These are phyloP conservation scores for Saturnispora quitensis DNA, from an alignment of 805 yeast genomes.

Conservation along the genomic window DNA sequence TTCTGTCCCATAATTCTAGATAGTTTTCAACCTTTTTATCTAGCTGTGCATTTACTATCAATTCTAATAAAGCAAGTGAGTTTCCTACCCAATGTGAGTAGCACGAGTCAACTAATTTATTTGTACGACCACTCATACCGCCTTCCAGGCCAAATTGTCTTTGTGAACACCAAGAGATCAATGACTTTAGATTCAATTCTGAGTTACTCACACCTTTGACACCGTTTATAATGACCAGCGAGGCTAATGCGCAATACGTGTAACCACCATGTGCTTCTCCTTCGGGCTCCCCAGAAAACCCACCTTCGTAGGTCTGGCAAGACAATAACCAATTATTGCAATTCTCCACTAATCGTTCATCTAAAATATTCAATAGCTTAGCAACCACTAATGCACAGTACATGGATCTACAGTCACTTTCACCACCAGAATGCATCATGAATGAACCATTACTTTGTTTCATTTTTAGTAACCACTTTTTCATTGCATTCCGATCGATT, in stretches of 20 bases:
- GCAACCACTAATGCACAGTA: slow-evolving; percentile 81
- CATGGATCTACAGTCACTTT: slow-evolving; percentile 73
- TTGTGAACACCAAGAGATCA: slow-evolving; percentile 58
- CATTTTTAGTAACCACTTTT: slow-evolving; percentile 55
- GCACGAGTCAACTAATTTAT: slow-evolving; percentile 93
- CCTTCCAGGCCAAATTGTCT: slow-evolving; percentile 73
- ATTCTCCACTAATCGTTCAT: slow-evolving; percentile 47
- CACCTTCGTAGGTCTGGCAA: slow-evolving; percentile 94
- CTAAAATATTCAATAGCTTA: slow-evolving; percentile 50
- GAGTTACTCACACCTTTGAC: slow-evolving; percentile 30
- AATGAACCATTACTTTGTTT: slow-evolving; percentile 72
- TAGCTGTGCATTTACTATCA: slow-evolving; percentile 41
- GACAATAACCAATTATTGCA: slow-evolving; percentile 49
- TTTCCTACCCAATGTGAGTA: slow-evolving; percentile 96
- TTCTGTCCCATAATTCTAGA: slow-evolving; percentile 36
- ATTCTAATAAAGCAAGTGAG: slow-evolving; percentile 52
- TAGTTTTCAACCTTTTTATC: not conserved
- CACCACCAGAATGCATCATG: slow-evolving; percentile 68
- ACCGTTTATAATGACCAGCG: slow-evolving; percentile 34
- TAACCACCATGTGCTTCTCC: slow-evolving; percentile 98
- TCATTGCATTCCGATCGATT: slow-evolving; percentile 40
- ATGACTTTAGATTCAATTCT: slow-evolving; percentile 33
- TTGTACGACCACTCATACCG: slow-evolving; percentile 83
- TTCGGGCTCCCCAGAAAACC: slow-evolving; percentile 75
- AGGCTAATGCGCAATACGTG: slow-evolving; percentile 80